These are phyloP conservation scores for Eucalyptus curtisii DNA, from an alignment of 345 rosid genomes.

Conservation along the genomic window DNA sequence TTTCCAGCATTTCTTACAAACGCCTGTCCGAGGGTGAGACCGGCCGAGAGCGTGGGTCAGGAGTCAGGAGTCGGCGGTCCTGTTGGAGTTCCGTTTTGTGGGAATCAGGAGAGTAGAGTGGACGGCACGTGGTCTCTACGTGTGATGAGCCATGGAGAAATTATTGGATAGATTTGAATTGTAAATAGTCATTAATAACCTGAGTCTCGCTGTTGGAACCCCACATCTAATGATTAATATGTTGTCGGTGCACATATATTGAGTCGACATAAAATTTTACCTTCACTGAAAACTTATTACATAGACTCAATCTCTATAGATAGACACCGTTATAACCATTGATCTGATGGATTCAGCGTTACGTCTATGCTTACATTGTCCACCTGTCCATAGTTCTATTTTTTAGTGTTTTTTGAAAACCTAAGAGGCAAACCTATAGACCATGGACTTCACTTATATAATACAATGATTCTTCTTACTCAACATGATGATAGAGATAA, in stretches of 20 bases:
- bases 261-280: background rate
- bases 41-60: background rate
- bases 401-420: background rate
- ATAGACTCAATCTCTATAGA: background rate
- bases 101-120: background rate
- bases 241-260: background rate
- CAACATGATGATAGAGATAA: background rate
- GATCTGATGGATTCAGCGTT: accelerated
- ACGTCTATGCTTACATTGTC: accelerated
- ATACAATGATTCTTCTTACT: background rate
- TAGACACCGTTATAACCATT: background rate
- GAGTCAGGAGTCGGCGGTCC: background rate
- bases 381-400: background rate
- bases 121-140: background rate
- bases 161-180: background rate
- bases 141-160: background rate
- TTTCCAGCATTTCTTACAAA: background rate
- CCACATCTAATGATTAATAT: background rate
- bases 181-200: background rate
- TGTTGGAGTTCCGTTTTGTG: background rate
- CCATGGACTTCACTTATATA: background rate
- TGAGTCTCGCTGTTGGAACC: background rate
- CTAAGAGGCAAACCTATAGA: background rate
- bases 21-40: background rate
- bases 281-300: background rate